Conservation (phyloP, 306 rosid genomes). For the Rubus idaeus region DNA sequence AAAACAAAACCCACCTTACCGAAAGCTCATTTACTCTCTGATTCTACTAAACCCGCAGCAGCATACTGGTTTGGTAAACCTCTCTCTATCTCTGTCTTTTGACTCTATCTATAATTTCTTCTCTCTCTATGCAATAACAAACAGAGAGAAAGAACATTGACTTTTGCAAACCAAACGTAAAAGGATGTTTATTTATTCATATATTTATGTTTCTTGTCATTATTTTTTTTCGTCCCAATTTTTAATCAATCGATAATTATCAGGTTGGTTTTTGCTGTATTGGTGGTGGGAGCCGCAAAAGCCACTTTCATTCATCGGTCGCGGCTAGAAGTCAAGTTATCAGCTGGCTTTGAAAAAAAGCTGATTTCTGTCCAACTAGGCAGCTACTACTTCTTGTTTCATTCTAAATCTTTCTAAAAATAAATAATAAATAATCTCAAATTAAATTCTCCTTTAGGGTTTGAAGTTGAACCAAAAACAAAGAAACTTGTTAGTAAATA, state of each 20-base stretch:
- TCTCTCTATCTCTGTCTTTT: slow-evolving; percentile 11
- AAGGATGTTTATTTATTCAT: slow-evolving; percentile 21
- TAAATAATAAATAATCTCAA: neutral
- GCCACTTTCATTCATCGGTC: slow-evolving; percentile 32
- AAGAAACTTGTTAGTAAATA: neutral
- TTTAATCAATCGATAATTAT: slow-evolving; percentile 6
- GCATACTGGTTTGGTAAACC: slow-evolving; percentile 18
- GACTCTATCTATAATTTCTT: slow-evolving; percentile 13
- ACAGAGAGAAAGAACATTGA: slow-evolving; percentile 61
- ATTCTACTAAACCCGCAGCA: slow-evolving; percentile 36
- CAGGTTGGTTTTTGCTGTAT: slow-evolving; percentile 27
- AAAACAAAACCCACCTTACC: slow-evolving; percentile 27
- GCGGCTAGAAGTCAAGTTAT: slow-evolving; percentile 58
- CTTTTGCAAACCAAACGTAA: slow-evolving; percentile 47
- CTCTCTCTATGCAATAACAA: slow-evolving; percentile 31
- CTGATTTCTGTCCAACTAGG: slow-evolving; percentile 41
- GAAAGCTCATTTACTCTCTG: slow-evolving; percentile 37
- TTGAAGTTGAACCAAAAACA: neutral
- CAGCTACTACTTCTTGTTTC: neutral
- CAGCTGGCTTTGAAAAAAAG: slow-evolving; percentile 48
- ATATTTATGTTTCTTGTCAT: slow-evolving; percentile 2
- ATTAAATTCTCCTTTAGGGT: neutral
- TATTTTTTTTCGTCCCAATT: neutral
- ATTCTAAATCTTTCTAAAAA: neutral
- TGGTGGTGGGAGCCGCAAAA: slow-evolving; percentile 41